Evolutionary conservation across 2,329 filamentous ascomycete genomes (phyloP).

Genomic region (Scedosporium apiospermum): DNA sequence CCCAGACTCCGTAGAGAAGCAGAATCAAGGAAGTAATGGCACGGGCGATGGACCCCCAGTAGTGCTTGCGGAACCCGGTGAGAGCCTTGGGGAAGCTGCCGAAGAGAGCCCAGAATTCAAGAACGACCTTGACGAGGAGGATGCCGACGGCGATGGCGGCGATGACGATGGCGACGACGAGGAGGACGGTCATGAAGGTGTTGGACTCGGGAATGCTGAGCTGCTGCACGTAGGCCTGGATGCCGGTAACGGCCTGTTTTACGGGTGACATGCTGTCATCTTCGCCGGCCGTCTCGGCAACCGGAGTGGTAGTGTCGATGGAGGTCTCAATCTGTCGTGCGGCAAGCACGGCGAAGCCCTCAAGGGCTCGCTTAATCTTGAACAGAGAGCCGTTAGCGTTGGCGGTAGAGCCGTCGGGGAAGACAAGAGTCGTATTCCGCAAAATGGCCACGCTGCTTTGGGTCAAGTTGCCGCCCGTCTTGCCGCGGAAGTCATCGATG

Average conservation of each 20-base stretch:
- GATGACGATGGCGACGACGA: slow-evolving; percentile 81
- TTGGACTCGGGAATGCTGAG: slow-evolving; percentile 79
- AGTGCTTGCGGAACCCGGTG: slow-evolving; percentile 82
- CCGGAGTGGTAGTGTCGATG: slow-evolving; percentile 25
- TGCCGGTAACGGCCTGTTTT: slow-evolving; percentile 54
- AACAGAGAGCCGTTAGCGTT: slow-evolving; percentile 27
- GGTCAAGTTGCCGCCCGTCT: slow-evolving; percentile 81
- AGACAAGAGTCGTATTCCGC: slow-evolving; percentile 66
- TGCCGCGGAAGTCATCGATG: slow-evolving; percentile 74
- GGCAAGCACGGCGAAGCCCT: slow-evolving; percentile 36
- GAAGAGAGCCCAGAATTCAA: slow-evolving; percentile 87
- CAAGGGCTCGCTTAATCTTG: slow-evolving; percentile 46
- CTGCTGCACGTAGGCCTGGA: slow-evolving; percentile 75
- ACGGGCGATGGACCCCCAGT: slow-evolving; percentile 87
- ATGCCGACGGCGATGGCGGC: slow-evolving; percentile 78
- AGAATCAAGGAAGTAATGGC: slow-evolving; percentile 86
- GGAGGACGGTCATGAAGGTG: slow-evolving; percentile 90
- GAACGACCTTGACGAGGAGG: slow-evolving; percentile 79
- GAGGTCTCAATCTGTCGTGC: slow-evolving; percentile 42
- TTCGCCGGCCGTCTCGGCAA: slow-evolving; percentile 12
- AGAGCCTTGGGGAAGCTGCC: slow-evolving; percentile 75
- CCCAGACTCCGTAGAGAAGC: slow-evolving; percentile 89
- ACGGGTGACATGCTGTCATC: slow-evolving; percentile 22
- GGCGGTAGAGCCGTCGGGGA: slow-evolving; percentile 47
- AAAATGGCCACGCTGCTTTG: slow-evolving; percentile 67